phyloP scores from a whole-genome alignment of 305 asterid genomes.

The Fraxinus velutina region DNA sequence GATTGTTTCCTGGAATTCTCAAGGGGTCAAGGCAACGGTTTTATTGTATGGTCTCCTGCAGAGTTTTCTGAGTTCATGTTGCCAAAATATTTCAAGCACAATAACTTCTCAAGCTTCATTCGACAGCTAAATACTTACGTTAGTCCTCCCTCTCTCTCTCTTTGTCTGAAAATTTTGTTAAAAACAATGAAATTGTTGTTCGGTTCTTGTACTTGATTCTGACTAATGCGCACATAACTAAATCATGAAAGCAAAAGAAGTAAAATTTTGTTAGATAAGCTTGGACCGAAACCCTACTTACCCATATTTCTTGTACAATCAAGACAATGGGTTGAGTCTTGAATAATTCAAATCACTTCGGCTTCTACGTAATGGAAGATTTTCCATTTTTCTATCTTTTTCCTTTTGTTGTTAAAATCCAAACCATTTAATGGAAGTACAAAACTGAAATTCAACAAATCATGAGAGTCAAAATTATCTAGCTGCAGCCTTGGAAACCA shows the following conservation, averaged over 20 bases:
- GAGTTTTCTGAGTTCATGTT: slow-evolving; percentile 38
- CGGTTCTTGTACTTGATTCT: not conserved
- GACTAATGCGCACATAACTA: not conserved
- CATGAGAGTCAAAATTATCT: not conserved
- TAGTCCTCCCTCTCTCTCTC: slow-evolving; percentile 2
- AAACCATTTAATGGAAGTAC: not conserved
- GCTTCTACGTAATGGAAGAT: not conserved
- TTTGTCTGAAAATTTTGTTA: not conserved
- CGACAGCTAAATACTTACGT: slow-evolving; percentile 47
- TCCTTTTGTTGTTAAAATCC: not conserved
- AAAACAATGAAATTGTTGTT: not conserved
- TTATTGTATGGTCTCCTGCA: slow-evolving; percentile 46
- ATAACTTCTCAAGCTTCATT: slow-evolving; percentile 40
- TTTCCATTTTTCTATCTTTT: not conserved
- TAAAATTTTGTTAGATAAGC: not conserved
- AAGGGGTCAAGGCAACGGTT: slow-evolving; percentile 38
- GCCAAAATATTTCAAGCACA: slow-evolving; percentile 47
- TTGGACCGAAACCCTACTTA: not conserved
- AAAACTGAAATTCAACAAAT: not conserved
- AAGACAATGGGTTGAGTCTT: not conserved
- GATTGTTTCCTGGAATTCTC: slow-evolving; percentile 47
- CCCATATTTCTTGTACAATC: not conserved
- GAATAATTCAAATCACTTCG: not conserved
- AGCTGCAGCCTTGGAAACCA: not conserved
- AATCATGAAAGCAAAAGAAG: not conserved